These are phyloP conservation scores for Pisolithus thermaeus DNA, from an alignment of 1,284 basidiomycete genomes.

Conservation along the genomic window DNA sequence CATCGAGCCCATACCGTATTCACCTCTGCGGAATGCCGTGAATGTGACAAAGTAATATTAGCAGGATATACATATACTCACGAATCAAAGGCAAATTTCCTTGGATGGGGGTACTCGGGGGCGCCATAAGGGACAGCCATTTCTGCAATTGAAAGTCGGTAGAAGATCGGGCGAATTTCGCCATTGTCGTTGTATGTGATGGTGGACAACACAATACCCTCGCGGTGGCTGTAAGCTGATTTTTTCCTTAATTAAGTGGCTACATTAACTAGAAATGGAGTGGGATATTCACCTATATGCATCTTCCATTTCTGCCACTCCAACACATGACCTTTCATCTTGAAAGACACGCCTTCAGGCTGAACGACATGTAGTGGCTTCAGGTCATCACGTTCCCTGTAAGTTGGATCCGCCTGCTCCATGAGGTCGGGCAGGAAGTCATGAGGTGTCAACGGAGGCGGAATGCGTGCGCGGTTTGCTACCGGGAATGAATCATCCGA, in stretches of 20 bases:
- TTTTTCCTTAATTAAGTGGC: background rate
- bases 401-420: conserved; percentile 48
- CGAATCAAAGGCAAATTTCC: conserved; percentile 84
- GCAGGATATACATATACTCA: conserved; percentile 30
- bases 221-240: conserved; percentile 69
- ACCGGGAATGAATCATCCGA: conserved; percentile 41
- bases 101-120: conserved; percentile 69
- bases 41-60: background rate
- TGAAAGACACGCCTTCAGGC: conserved; percentile 90
- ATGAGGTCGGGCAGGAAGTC: conserved; percentile 81
- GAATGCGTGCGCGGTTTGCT: conserved; percentile 61
- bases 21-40: conserved; percentile 47
- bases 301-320: conserved; percentile 96
- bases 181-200: conserved; percentile 85
- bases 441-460: conserved; percentile 55
- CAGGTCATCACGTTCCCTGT: conserved; percentile 63
- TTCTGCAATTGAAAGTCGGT: conserved; percentile 75
- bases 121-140: conserved; percentile 78
- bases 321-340: conserved; percentile 72
- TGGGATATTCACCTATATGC: conserved; percentile 59
- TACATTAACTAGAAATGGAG: background rate
- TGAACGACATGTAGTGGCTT: conserved; percentile 86
- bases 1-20: conserved; percentile 87
- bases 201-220: conserved; percentile 78
- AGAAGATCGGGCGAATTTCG: conserved; percentile 70